A percentile compares a stretch with the other conserved stretches of the same genome.
Conservation (phyloP, 495 filamentous ascomycete species). For the Astrothelium macrocarpum region DNA sequence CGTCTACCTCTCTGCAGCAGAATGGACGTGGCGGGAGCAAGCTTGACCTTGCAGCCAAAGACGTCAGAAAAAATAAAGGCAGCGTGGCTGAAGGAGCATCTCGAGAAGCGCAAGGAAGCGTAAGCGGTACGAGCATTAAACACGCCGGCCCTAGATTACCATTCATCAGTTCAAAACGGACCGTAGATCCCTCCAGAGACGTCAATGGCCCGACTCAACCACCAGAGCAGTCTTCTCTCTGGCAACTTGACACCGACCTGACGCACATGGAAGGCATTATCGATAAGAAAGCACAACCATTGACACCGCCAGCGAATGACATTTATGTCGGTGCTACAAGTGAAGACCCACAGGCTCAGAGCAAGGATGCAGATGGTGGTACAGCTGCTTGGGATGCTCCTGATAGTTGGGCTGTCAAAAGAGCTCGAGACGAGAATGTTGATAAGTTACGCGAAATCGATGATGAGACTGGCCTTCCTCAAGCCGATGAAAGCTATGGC, state of each 20-base stretch:
- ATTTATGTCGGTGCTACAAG: constrained; percentile 41
- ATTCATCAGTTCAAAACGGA: constrained; percentile 15
- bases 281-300: constrained; percentile 44
- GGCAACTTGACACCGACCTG: constrained; percentile 74
- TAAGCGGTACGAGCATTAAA: constrained; percentile 4
- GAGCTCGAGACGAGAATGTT: constrained; percentile 54
- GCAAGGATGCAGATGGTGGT: constrained; percentile 25
- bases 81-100: background rate
- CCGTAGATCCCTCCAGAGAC: background rate
- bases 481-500: constrained; percentile 55
- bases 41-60: background rate
- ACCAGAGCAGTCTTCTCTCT: constrained; percentile 35
- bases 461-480: constrained; percentile 42
- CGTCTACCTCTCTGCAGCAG: constrained; percentile 23
- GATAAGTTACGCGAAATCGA: constrained; percentile 50
- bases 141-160: constrained; percentile 6
- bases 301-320: constrained; percentile 53
- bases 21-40: constrained; percentile 2
- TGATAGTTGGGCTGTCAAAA: constrained; percentile 85
- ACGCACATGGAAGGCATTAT: constrained; percentile 78
- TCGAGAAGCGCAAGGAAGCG: constrained; percentile 5
- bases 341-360: constrained; percentile 34
- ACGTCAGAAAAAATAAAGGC: background rate
- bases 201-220: constrained; percentile 7
- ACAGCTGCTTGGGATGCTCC: constrained; percentile 69